Evolutionary conservation across 2,329 filamentous ascomycete genomes (phyloP), one percentile per base, ranked within the genome.

Genomic region (Cladobotryum protrusum): DNA sequence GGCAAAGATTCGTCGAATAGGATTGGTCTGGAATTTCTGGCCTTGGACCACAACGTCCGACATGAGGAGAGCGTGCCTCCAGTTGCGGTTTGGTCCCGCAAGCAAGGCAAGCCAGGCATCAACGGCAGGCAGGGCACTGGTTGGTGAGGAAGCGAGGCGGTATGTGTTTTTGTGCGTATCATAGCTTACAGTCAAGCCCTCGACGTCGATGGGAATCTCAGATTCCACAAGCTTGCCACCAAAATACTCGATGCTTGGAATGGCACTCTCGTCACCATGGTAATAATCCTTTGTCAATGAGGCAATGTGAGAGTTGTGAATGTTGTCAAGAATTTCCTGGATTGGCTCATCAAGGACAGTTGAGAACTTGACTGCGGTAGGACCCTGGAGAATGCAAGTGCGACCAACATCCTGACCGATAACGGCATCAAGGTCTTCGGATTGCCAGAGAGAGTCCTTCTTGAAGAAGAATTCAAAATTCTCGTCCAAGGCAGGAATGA

Each of bases 391-490:
- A 65, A 99, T 96, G 74, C 91, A 96, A 41, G 91, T 96, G 65
- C 95, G 83, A 56, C 89, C 91, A 52, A 99, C 93, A 65, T 99
- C 95, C 71, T 97, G 93, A 59, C 79, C 92, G 54, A 96, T 91
- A 51, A 99, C 91, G 48, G 93, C 93, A 63, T 95, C 92, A 11
- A 99, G 78, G 63, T 99, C 93, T 71, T 99, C 93, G 1, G 93
- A 97, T 72, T 99, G 93, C 93, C 93, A 99, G 7, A 99, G 80
- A 1, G 93, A 99, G 69, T 99, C 93, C 76, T 99, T 99, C 83
- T 99, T 99, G 85, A 99, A 99, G 76, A 89, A 99, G 73, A 95
- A 96, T 67, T 99, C 93, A 59, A 99, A 99, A 66, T 92, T 96
- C 56, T 95, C 90, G 61, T 99, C 93, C 18, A 99, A 78, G n/a